Percentiles rank a stretch among this genome's conserved stretches.
Conservation (phyloP, 495 filamentous ascomycete genomes). For the Daldinia decipiens region DNA sequence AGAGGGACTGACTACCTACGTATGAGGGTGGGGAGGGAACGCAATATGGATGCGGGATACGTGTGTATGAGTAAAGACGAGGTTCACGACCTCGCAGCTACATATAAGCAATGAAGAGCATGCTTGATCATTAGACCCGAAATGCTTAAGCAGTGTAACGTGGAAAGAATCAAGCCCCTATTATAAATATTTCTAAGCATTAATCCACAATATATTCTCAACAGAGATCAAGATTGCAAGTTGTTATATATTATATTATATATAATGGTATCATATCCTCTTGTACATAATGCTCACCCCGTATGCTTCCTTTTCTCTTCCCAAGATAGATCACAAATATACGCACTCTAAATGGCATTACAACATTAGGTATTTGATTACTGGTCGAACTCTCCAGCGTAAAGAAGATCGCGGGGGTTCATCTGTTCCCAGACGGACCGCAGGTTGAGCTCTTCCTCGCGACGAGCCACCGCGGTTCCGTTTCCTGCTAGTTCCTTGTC, state of each 20-base stretch:
- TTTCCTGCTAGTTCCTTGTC: conserved; percentile 35
- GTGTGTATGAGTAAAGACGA: conserved; percentile 18
- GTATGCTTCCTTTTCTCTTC: conserved; percentile 5
- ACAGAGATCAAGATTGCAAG: too few relatives aligned
- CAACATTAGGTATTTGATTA: conserved; percentile 4
- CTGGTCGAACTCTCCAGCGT: conserved; percentile 45
- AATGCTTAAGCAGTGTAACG: too few relatives aligned
- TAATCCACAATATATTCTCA: too few relatives aligned
- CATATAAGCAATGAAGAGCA: background rate
- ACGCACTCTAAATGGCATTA: background rate
- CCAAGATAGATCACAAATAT: background rate
- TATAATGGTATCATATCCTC: conserved; percentile 12
- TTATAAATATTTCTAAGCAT: too few relatives aligned
- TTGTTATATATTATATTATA: background rate
- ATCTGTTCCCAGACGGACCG: conserved; percentile 45
- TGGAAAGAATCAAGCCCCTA: background rate
- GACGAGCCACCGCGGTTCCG: conserved; percentile 24
- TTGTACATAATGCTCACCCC: background rate
- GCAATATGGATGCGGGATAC: background rate
- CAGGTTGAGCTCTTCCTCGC: conserved; percentile 37
- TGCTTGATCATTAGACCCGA: background rate
- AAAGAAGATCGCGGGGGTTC: conserved; percentile 43
- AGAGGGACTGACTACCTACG: background rate
- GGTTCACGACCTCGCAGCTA: background rate
- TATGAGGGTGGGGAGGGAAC: background rate